Percentiles rank a stretch among this genome's conserved stretches.
Conservation (phyloP, 177 flowering plant genomes). For the Tripterygium wilfordii region DNA sequence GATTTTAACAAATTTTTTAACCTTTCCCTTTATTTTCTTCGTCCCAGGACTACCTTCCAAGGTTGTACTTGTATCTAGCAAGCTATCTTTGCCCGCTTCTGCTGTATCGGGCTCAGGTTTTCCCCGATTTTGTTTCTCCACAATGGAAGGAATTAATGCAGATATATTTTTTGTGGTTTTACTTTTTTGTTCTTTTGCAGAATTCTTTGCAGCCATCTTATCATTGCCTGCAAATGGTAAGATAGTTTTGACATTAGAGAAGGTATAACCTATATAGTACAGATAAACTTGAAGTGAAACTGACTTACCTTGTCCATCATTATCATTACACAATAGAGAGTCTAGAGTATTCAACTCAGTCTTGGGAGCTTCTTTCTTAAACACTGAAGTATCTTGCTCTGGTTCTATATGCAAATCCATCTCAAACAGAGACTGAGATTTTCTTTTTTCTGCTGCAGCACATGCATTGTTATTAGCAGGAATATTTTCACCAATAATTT, state of each 20-base stretch:
- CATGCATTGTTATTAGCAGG: conserved; percentile 5
- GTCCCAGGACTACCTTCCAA: conserved; percentile 23
- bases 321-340: conserved; percentile 17
- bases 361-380: conserved; percentile 11
- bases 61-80: conserved; percentile 15
- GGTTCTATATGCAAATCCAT: conserved; percentile 4
- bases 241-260: not conserved
- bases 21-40: conserved; percentile 49
- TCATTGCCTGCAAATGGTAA: conserved; percentile 20
- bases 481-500: conserved; percentile 4
- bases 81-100: conserved; percentile 17
- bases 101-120: conserved; percentile 6
- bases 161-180: conserved; percentile 15
- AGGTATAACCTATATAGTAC: not conserved
- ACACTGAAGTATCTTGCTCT: conserved; percentile 9
- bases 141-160: conserved; percentile 9
- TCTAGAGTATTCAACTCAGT: conserved; percentile 17
- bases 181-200: conserved; percentile 17
- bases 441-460: conserved; percentile 8
- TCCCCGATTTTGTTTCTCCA: conserved; percentile 27
- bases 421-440: conserved; percentile 12
- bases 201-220: conserved; percentile 10
- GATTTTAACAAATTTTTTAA: conserved; percentile 66
- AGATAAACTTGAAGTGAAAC: not conserved
- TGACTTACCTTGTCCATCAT: conserved; percentile 30